phyloP scores from a whole-genome alignment of 2,329 filamentous ascomycete species.

The Ophiostoma sp. region DNA sequence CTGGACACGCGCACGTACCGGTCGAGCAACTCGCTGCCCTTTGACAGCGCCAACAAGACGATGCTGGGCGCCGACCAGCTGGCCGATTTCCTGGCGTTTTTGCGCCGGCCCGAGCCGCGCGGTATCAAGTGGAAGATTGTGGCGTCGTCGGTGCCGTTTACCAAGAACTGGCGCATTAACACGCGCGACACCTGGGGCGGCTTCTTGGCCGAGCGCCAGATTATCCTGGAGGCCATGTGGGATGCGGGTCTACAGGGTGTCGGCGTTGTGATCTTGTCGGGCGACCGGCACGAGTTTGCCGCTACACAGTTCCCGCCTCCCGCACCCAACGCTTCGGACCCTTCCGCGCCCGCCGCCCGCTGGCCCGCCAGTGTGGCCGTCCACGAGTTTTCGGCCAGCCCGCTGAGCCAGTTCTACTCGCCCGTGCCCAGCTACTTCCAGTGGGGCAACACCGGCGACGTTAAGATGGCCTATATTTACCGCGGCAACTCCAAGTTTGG shows the following conservation, averaged over 20 bases:
- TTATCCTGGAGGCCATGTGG: constrained; percentile 90
- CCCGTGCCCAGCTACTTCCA: constrained; percentile 82
- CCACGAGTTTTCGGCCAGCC: constrained; percentile 89
- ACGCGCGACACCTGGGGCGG: constrained; percentile 91
- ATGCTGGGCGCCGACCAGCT: constrained; percentile 85
- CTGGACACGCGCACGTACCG: constrained; percentile 89
- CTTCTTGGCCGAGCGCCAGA: constrained; percentile 76
- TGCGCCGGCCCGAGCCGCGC: constrained; percentile 68
- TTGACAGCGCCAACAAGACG: constrained; percentile 67
- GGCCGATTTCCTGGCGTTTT: constrained; percentile 74
- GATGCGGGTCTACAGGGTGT: constrained; percentile 69
- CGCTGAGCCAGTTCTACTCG: constrained; percentile 90
- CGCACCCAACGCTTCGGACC: constrained; percentile 41
- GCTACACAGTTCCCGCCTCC: constrained; percentile 76
- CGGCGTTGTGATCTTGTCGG: constrained; percentile 81
- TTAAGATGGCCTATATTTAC: constrained; percentile 81
- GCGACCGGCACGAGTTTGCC: constrained; percentile 95
- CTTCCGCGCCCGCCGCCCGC: constrained; percentile 41
- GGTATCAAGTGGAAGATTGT: constrained; percentile 94
- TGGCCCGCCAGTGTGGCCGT: constrained; percentile 68
- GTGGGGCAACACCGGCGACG: constrained; percentile 76
- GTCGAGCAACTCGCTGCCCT: constrained; percentile 62
- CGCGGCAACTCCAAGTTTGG: constrained; percentile 89
- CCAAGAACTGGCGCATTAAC: constrained; percentile 94
- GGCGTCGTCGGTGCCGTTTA: constrained; percentile 88